Evolutionary conservation across 345 rosid species (phyloP).

Genomic region (Eucalyptus regnans): DNA sequence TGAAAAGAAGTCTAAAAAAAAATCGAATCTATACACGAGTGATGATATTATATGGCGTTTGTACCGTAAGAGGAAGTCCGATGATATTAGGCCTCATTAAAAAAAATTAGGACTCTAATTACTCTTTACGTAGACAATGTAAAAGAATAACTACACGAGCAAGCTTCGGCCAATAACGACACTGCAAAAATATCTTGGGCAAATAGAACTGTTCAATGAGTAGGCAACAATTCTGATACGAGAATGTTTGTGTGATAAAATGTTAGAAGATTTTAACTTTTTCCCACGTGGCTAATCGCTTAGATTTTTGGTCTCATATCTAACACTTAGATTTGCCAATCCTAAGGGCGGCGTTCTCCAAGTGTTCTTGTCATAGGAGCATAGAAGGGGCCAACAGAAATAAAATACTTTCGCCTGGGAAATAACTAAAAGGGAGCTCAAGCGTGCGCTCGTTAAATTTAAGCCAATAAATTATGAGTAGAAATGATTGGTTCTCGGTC

Average conservation of each 20-base stretch:
- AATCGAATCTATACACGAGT: neutral
- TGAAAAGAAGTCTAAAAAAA: neutral
- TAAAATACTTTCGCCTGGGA: neutral
- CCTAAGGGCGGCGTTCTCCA: neutral
- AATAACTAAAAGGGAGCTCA: neutral
- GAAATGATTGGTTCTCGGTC: fast-evolving
- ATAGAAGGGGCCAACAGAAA: neutral
- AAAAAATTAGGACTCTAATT: neutral
- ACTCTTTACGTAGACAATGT: neutral
- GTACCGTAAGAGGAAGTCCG: neutral
- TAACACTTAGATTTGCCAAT: neutral
- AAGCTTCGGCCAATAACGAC: neutral
- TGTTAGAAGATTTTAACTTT: neutral
- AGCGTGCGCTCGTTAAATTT: neutral
- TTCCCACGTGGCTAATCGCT: neutral
- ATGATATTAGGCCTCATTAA: neutral
- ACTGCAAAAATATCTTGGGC: neutral
- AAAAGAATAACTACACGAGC: neutral
- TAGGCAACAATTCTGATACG: neutral
- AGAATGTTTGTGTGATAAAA: neutral
- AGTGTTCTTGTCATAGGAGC: neutral
- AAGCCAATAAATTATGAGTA: neutral
- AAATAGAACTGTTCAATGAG: neutral
- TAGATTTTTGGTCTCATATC: neutral
- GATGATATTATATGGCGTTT: neutral